These are phyloP conservation scores for Pichia heedii DNA, from an alignment of 805 yeast genomes.

Conservation along the genomic window DNA sequence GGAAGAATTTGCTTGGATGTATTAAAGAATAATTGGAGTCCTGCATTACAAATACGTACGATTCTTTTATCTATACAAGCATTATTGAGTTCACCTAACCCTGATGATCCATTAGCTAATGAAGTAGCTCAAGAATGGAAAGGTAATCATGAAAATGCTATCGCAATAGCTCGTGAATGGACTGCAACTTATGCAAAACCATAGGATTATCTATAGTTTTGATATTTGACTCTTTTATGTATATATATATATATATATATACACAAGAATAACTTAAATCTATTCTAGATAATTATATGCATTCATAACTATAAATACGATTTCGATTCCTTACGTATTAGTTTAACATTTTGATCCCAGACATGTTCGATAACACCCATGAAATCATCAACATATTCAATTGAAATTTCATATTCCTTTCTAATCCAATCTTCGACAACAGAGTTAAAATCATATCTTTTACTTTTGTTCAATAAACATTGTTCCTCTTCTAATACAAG, in stretches of 20 bases:
- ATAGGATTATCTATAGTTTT: no score
- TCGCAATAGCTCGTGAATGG: conserved; percentile 73
- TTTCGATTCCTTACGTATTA: conserved; percentile 9
- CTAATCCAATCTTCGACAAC: conserved; percentile 43
- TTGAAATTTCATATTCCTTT: conserved; percentile 47
- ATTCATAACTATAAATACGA: conserved; percentile 11
- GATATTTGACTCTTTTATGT: no score
- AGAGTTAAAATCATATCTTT: conserved; percentile 15
- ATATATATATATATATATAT: no score
- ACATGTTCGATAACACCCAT: conserved; percentile 64
- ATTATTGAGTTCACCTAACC: conserved; percentile 89
- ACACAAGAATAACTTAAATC: background rate
- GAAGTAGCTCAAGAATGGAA: conserved; percentile 98
- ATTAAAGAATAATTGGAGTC: conserved; percentile 92
- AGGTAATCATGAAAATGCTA: conserved; percentile 71
- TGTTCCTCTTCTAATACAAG: conserved; percentile 23
- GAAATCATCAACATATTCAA: conserved; percentile 65
- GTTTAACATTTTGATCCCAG: conserved; percentile 41
- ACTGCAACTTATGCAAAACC: conserved; percentile 48
- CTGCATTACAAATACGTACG: conserved; percentile 93
- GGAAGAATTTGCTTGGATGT: conserved; percentile 96
- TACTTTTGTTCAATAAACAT: conserved; percentile 10
- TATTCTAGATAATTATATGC: background rate
- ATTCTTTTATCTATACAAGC: conserved; percentile 89
- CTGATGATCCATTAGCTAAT: conserved; percentile 96